A percentile compares a stretch with the other conserved stretches of the same genome.
Conservation (phyloP, 2,329 filamentous ascomycete species). For the Truncatella angustata region DNA sequence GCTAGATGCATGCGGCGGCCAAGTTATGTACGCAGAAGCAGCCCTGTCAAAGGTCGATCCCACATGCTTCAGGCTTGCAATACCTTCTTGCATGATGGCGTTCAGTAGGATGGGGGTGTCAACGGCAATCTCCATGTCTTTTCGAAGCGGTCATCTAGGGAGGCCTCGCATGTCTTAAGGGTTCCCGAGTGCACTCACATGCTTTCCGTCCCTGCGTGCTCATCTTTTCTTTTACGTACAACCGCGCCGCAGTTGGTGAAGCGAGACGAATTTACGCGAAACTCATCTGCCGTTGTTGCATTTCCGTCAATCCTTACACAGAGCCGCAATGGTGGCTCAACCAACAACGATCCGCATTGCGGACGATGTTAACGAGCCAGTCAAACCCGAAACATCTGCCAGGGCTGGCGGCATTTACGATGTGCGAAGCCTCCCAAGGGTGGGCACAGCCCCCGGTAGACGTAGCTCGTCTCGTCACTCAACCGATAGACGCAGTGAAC, state of each 20-base stretch:
- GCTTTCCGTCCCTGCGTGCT: background rate
- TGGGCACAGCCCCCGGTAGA: slow-evolving; percentile 17
- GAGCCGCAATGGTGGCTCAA: slow-evolving; percentile 18
- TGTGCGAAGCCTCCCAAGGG: slow-evolving; percentile 18
- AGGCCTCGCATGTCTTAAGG: background rate
- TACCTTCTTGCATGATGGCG: background rate
- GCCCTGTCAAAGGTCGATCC: background rate
- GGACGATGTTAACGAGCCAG: slow-evolving; percentile 21
- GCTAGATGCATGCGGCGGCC: background rate
- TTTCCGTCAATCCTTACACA: background rate
- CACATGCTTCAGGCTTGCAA: background rate
- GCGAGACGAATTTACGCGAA: background rate
- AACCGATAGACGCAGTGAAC: slow-evolving; percentile 20
- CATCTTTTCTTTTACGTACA: background rate
- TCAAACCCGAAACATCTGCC: slow-evolving; percentile 19
- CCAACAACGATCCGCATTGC: slow-evolving; percentile 25
- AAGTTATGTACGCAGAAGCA: background rate
- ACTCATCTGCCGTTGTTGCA: background rate
- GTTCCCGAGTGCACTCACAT: background rate
- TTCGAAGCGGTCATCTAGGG: background rate
- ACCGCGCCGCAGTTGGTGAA: background rate
- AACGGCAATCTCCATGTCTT: background rate
- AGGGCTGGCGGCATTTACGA: slow-evolving; percentile 29
- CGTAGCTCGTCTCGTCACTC: slow-evolving; percentile 22
- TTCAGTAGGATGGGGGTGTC: background rate